These are phyloP conservation scores for Lepidium sativum DNA, from an alignment of 345 rosid genomes.

Conservation along the genomic window DNA sequence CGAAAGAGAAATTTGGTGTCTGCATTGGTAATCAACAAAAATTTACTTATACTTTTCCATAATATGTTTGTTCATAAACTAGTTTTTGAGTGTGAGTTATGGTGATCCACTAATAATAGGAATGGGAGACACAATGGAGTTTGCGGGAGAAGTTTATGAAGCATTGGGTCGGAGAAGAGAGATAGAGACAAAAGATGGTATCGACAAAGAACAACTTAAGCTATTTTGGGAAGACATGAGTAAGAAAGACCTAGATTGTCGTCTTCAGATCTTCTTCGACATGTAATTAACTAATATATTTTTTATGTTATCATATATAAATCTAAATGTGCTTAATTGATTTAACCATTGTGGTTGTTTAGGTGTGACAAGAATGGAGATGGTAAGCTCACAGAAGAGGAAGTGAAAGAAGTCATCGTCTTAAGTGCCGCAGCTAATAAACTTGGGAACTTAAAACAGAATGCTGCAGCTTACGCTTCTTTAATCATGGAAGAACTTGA, in stretches of 20 bases:
- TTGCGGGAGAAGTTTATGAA: constrained; percentile 67
- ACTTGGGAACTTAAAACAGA: constrained; percentile 62
- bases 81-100: too few relatives aligned
- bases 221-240: constrained; percentile 90
- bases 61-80: too few relatives aligned
- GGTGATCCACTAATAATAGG: constrained; percentile 19
- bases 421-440: constrained; percentile 87
- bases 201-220: constrained; percentile 52
- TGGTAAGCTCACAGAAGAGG: constrained; percentile 79
- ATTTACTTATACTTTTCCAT: neutral
- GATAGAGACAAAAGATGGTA: constrained; percentile 42
- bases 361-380: constrained; percentile 99
- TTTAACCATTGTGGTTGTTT: neutral
- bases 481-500: constrained; percentile 98
- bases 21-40: constrained; percentile 49
- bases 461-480: constrained; percentile 61
- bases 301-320: neutral
- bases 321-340: neutral
- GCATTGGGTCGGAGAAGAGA: constrained; percentile 69
- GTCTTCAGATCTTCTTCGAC: constrained; percentile 92
- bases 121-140: constrained; percentile 85
- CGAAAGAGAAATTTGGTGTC: constrained; percentile 60
- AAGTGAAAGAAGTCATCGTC: constrained; percentile 81
- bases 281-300: constrained; percentile 38
- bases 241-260: constrained; percentile 59